Evolutionary conservation across 768 basidiomycete genomes (phyloP), one percentile per base, ranked within the genome.

Genomic region (Serendipita sp.): DNA sequence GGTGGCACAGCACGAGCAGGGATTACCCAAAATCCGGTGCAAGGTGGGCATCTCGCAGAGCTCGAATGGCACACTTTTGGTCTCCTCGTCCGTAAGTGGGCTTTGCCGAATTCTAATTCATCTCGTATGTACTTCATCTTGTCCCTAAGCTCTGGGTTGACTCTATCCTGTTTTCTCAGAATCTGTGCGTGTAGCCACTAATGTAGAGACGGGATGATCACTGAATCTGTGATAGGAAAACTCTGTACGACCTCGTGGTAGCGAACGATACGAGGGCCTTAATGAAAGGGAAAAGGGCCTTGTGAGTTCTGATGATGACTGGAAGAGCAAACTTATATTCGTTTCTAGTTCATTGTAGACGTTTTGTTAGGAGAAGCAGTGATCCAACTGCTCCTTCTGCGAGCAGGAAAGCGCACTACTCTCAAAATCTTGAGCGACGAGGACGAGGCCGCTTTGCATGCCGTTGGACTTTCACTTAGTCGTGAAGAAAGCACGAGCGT

Each of bases 311-410:
- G 3, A 16, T 44, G 23, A n/a, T 18, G 8, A 8, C 30, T 18
- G 7, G n/a, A 51, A 16, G 48, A 51, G 30, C 5, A 51, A 51
- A 51, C 48, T 51, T 13, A 41, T 5, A 41, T 41, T 5, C 13
- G 32, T 3, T 32, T 32, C 11, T 56, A 69, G 68, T 69, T 68
- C 47, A 51, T 48, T 46, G 44, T 81, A 44, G 83, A 85, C 66
- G 78, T 91, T 35, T 80, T 91, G 10, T 77, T 89, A 3, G 85
- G 83, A 2, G 88, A 89, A 72, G 79, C 85, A 2, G 76, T 87
- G 45, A 75, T 84, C 47, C 89, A 91, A 69, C 76, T 91, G 7
- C 75, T 88, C n/a, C 74, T 89, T 13, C 89, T 87, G 85, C 81
- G 86, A 10, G 75, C 75, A 15, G 86, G 85, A 1, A 73, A 78